A percentile compares a stretch with the other conserved stretches of the same genome.
These are phyloP conservation scores for Apophysomyces sp. DNA, from an alignment of 371 early-diverging fungal species.

Conservation along the genomic window DNA sequence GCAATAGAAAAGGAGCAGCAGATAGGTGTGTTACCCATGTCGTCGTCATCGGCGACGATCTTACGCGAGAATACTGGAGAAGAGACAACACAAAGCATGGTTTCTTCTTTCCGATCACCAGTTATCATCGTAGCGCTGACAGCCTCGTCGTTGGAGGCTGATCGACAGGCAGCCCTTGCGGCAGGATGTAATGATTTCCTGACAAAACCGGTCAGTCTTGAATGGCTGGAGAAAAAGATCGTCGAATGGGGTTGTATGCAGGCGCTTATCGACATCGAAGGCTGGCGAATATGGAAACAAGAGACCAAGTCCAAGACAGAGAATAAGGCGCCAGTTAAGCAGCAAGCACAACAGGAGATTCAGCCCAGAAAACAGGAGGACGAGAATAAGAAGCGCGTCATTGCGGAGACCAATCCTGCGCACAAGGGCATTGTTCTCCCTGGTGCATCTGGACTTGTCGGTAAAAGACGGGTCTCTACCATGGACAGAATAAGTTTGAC, in stretches of 20 bases:
- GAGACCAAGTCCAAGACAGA: constrained; percentile 6
- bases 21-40: constrained; percentile 50
- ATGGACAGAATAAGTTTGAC: not conserved
- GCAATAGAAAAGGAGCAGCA: constrained; percentile 56
- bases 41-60: constrained; percentile 11
- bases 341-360: not conserved
- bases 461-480: not conserved
- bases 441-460: constrained; percentile 10
- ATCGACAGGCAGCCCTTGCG: constrained; percentile 70
- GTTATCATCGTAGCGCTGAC: constrained; percentile 87
- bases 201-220: constrained; percentile 75
- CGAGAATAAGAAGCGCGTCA: not conserved
- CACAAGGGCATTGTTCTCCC: constrained; percentile 15
- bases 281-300: constrained; percentile 67
- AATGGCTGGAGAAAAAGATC: constrained; percentile 81
- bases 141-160: constrained; percentile 68
- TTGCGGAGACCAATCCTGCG: not conserved
- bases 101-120: constrained; percentile 55
- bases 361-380: not conserved
- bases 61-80: not conserved
- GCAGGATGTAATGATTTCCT: constrained; percentile 88
- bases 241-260: constrained; percentile 91
- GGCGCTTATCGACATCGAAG: constrained; percentile 79
- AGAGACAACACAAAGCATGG: constrained; percentile 8
- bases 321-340: not conserved